A percentile compares a stretch with the other conserved stretches of the same genome.
Conservation (phyloP, 2,329 filamentous ascomycete genomes). For the Trichoderma harzianum region DNA sequence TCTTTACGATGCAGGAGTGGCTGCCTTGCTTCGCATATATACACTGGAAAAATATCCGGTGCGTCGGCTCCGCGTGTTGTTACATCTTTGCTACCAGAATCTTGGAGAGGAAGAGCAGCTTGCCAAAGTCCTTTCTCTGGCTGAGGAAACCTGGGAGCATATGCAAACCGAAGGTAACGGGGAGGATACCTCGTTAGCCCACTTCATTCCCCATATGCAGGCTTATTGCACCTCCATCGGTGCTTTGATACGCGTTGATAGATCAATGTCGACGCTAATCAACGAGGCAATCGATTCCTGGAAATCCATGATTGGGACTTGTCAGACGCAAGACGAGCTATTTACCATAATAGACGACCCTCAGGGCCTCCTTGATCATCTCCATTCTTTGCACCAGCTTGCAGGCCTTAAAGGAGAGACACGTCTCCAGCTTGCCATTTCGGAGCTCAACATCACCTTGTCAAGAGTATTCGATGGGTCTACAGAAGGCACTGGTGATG, state of each 20-base stretch:
- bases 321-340: conserved; percentile 40
- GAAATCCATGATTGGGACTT: conserved; percentile 40
- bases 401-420: conserved; percentile 50
- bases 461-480: conserved; percentile 35
- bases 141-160: conserved; percentile 37
- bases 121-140: conserved; percentile 38
- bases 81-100: conserved; percentile 47
- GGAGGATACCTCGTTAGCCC: conserved; percentile 44
- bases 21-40: conserved; percentile 49
- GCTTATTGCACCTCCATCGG: conserved; percentile 44
- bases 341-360: conserved; percentile 48
- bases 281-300: conserved; percentile 42
- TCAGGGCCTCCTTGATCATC: conserved; percentile 45
- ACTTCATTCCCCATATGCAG: conserved; percentile 48
- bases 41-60: conserved; percentile 49
- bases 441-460: conserved; percentile 45
- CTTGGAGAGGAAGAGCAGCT: conserved; percentile 44
- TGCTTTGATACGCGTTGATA: conserved; percentile 40
- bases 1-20: conserved; percentile 45
- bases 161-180: conserved; percentile 37
- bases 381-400: conserved; percentile 51
- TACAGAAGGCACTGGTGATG: conserved; percentile 34
- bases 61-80: conserved; percentile 49
- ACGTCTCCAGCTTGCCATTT: conserved; percentile 42
- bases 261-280: conserved; percentile 30